Evolutionary conservation across 2,329 filamentous ascomycete genomes (phyloP), one percentile per base, ranked within the genome.

Genomic region (Scytalidium lignicola): DNA sequence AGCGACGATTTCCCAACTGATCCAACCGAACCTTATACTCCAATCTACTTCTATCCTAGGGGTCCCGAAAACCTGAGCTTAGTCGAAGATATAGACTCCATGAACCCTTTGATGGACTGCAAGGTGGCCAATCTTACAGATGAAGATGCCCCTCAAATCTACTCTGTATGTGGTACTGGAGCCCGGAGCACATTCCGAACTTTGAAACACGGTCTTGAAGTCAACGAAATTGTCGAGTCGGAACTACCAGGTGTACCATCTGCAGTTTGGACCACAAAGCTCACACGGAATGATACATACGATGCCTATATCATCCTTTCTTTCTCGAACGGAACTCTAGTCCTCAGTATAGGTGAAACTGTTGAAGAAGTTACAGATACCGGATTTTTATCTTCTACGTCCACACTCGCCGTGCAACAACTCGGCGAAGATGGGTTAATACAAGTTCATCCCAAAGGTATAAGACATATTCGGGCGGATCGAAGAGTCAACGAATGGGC

Each of bases 221-320:
- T 97, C 2, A 88, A 90, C 32, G 91, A 97, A 65, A 93, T 96
- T 51, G 90, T 96, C n/a, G 90, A 93, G 51, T 96, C 91, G 0
- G 88, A 93, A 62, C 73, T 96, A 32, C 91, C 90, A 9, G 88
- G 89, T 62, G 84, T 88, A n/a, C 90, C 91, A 3, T 88, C 86
- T 0, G 87, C 88, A 1, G 91, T 99, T 3, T 99, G 93, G 92
- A 96, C 93, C 0, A 90, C 95, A 1, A 96, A 96, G 66, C 73
- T 95, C 43, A 86, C 83, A 32, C 82, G 82, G 18, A 79, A 80
- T 17, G 92, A 97, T 58, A 82, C 92, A 58, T 95, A 85, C 56
- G 92, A 99, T 68, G 86, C 90, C 0, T 96, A 97, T 63, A 96
- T 99, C 52, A 82, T 99, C n/a, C 76, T 99, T 4, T 95, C 90